A percentile compares a stretch with the other conserved stretches of the same genome.
Evolutionary conservation across 768 basidiomycete genomes (phyloP).

Genomic region (Trametopsis cervina): DNA sequence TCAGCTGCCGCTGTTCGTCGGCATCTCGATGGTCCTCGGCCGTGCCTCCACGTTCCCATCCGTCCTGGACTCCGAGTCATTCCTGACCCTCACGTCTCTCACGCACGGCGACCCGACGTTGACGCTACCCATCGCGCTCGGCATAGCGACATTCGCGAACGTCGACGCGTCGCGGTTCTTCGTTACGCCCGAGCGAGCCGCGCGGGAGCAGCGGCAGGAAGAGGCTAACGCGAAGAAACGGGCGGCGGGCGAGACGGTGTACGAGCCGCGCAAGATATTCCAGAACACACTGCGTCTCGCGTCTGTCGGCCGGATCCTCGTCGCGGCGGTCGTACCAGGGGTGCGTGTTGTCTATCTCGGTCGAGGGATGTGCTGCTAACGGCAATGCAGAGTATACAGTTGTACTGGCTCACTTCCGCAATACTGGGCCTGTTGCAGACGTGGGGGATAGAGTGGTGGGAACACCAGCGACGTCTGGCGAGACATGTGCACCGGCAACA

Average conservation of each 20-base stretch:
- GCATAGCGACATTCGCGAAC: constrained; percentile 70
- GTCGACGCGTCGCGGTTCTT: constrained; percentile 76
- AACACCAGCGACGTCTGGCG: constrained; percentile 30
- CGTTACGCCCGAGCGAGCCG: constrained; percentile 48
- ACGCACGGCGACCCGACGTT: constrained; percentile 66
- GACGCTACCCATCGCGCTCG: constrained; percentile 62
- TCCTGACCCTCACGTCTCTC: constrained; percentile 65
- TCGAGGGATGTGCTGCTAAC: constrained; percentile 5
- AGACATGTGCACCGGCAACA: neutral
- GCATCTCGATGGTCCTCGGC: constrained; percentile 52
- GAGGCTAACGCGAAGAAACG: constrained; percentile 38
- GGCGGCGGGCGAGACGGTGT: constrained; percentile 36
- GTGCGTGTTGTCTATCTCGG: constrained; percentile 33
- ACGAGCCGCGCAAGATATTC: constrained; percentile 42
- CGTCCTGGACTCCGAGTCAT: constrained; percentile 71
- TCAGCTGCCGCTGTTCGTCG: constrained; percentile 69
- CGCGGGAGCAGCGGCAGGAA: constrained; percentile 41
- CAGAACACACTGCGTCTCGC: constrained; percentile 49
- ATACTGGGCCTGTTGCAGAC: constrained; percentile 68
- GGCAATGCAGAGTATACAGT: constrained; percentile 45
- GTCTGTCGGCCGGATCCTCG: constrained; percentile 59
- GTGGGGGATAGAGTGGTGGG: constrained; percentile 65
- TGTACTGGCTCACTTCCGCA: constrained; percentile 79
- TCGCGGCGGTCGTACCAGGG: constrained; percentile 66
- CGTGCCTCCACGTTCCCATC: constrained; percentile 49